phyloP scores from a whole-genome alignment of 2,329 filamentous ascomycete species.

The Acrodontium crateriforme region DNA sequence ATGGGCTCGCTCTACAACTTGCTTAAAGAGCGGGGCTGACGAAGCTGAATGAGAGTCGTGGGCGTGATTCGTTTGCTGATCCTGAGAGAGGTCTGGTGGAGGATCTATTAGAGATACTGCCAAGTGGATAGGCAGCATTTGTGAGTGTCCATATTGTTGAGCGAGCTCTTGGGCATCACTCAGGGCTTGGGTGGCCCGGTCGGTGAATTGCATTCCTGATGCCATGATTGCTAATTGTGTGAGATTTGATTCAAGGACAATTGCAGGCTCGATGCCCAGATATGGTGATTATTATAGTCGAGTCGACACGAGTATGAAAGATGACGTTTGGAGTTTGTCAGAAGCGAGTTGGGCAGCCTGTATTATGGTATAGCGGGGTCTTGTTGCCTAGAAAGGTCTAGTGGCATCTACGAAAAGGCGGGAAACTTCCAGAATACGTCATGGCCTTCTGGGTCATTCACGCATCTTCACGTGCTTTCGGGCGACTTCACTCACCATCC shows the following conservation, averaged over 20 bases:
- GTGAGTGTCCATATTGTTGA: constrained; percentile 79
- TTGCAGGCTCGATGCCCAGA: too few species aligned
- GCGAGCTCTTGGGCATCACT: constrained; percentile 78
- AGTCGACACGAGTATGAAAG: background rate
- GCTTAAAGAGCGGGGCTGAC: constrained; percentile 69
- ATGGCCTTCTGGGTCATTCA: too few species aligned
- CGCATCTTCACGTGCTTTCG: too few species aligned
- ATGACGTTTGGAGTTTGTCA: background rate
- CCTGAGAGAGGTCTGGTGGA: constrained; percentile 58
- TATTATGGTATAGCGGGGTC: too few species aligned
- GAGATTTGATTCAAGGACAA: too few species aligned
- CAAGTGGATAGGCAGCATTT: constrained; percentile 80
- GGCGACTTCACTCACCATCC: too few species aligned
- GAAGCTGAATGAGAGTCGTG: constrained; percentile 53
- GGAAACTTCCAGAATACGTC: too few species aligned
- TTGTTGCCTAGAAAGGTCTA: too few species aligned
- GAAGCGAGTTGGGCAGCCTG: background rate
- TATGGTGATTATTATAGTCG: constrained; percentile 1
- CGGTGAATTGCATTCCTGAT: constrained; percentile 80
- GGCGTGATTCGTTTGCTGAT: constrained; percentile 51
- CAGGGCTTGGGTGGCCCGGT: constrained; percentile 79
- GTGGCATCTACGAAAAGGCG: constrained; percentile 5
- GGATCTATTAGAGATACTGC: constrained; percentile 70
- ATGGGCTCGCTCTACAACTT: constrained; percentile 86
- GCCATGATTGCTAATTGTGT: constrained; percentile 41